Conservation (phyloP, 768 basidiomycete species). For the Naganishia randhawae region DNA sequence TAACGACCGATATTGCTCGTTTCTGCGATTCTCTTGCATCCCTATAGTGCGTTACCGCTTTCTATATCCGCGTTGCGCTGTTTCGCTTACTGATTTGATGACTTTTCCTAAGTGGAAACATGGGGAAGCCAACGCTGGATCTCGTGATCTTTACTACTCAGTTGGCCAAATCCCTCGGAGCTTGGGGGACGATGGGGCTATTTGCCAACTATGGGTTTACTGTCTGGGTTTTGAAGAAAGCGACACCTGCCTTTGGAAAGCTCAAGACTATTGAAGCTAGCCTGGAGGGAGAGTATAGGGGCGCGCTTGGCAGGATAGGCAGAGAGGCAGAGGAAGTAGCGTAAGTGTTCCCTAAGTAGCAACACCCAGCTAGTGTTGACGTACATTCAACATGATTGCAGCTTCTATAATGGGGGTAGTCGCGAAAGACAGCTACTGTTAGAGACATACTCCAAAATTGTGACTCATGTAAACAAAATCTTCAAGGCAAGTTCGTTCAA, state of each 20-base stretch:
- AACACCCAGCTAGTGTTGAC: not conserved
- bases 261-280: conserved; percentile 82
- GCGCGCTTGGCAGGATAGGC: conserved; percentile 77
- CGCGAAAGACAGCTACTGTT: conserved; percentile 78
- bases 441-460: conserved; percentile 70
- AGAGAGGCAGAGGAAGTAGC: conserved; percentile 91
- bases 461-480: conserved; percentile 84
- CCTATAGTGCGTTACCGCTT: conserved; percentile 68
- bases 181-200: conserved; percentile 73
- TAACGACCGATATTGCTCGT: conserved; percentile 84
- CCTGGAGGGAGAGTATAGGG: conserved; percentile 85
- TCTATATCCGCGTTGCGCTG: not conserved
- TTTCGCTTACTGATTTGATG: not conserved
- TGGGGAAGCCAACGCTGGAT: conserved; percentile 88
- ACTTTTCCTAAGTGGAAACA: conserved; percentile 65
- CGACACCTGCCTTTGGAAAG: conserved; percentile 87
- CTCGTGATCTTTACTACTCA: conserved; percentile 87
- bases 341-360: conserved; percentile 53
- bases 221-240: conserved; percentile 71
- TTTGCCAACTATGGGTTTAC: conserved; percentile 85
- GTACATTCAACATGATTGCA: conserved; percentile 41
- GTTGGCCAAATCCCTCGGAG: conserved; percentile 76
- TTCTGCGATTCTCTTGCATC: conserved; percentile 82
- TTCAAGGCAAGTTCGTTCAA: conserved; percentile 62
- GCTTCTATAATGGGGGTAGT: conserved; percentile 85